phyloP scores from a whole-genome alignment of 306 rosid genomes.

The Alnus rubra region DNA sequence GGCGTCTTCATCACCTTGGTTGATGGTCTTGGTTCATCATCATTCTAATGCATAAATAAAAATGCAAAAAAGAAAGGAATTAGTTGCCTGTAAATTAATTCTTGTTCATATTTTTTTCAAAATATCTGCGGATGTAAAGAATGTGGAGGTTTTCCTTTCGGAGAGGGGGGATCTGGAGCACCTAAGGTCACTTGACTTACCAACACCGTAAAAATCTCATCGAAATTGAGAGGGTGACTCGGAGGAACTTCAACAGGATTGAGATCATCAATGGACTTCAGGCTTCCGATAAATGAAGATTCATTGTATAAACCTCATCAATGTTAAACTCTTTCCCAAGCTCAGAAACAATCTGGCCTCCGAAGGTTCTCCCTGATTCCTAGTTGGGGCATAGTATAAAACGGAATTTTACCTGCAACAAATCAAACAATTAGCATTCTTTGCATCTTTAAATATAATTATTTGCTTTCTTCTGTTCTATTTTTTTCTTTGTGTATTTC shows the following conservation, averaged over 20 bases:
- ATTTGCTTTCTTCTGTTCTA: background rate
- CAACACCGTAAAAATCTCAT: constrained; percentile 36
- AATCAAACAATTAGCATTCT: constrained; percentile 1
- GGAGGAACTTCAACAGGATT: constrained; percentile 89
- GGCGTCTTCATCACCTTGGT: constrained; percentile 37
- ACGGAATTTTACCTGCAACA: constrained; percentile 86
- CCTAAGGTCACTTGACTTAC: background rate
- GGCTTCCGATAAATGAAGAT: constrained; percentile 86
- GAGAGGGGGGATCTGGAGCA: background rate
- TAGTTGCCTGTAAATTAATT: background rate
- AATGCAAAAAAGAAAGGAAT: background rate
- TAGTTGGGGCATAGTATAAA: constrained; percentile 82
- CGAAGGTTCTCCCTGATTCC: constrained; percentile 65
- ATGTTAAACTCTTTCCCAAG: constrained; percentile 74
- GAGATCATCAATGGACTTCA: constrained; percentile 69
- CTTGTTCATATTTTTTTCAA: background rate
- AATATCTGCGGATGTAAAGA: background rate
- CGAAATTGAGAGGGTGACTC: constrained; percentile 57
- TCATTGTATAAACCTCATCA: constrained; percentile 78
- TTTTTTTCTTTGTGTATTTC: background rate
- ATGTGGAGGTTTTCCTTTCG: background rate
- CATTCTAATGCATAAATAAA: constrained; percentile 47
- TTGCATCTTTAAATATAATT: background rate
- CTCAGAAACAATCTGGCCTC: constrained; percentile 72
- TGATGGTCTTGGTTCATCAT: constrained; percentile 28